Conservation (phyloP, 352 stramenopile species). For the Pythium aristosporum region DNA sequence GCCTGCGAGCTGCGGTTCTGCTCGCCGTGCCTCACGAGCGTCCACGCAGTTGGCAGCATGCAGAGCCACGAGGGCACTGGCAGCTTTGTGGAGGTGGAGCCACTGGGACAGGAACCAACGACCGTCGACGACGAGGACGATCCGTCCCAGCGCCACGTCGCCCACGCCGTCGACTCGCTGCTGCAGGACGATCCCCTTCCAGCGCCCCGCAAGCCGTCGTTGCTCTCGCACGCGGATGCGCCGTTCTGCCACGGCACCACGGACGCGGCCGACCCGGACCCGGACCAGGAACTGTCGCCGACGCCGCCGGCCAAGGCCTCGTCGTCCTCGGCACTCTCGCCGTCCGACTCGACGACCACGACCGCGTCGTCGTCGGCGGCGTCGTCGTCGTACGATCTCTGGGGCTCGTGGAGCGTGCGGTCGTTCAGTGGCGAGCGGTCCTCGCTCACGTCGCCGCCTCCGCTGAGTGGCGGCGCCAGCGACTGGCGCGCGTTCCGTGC, state of each 20-base stretch:
- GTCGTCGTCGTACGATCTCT: conserved; percentile 33
- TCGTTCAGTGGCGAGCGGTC: conserved; percentile 30
- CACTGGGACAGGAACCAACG: not conserved
- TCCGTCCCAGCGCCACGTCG: conserved; percentile 1
- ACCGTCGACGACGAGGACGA: not conserved
- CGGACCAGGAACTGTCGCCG: conserved; percentile 32
- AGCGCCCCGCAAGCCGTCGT: not conserved
- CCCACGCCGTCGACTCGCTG: conserved; percentile 3
- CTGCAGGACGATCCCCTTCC: not conserved
- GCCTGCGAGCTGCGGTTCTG: conserved; percentile 57
- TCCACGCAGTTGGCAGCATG: conserved; percentile 44
- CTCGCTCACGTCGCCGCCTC: conserved; percentile 12
- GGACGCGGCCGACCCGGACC: not conserved
- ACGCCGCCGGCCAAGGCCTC: conserved; percentile 21
- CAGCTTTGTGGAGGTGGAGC: not conserved
- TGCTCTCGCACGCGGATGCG: not conserved
- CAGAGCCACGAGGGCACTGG: conserved; percentile 33
- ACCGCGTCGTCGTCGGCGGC: conserved; percentile 1
- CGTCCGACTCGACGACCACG: too few relatives aligned
- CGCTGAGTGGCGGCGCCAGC: conserved; percentile 4
- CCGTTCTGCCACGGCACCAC: not conserved
- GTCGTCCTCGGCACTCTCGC: not conserved
- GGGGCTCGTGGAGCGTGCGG: conserved; percentile 39
- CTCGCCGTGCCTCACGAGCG: conserved; percentile 32
- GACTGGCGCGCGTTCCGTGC: conserved; percentile 40